Evolutionary conservation across 345 rosid genomes (phyloP).

Genomic region (Cardiospermum halicacabum): DNA sequence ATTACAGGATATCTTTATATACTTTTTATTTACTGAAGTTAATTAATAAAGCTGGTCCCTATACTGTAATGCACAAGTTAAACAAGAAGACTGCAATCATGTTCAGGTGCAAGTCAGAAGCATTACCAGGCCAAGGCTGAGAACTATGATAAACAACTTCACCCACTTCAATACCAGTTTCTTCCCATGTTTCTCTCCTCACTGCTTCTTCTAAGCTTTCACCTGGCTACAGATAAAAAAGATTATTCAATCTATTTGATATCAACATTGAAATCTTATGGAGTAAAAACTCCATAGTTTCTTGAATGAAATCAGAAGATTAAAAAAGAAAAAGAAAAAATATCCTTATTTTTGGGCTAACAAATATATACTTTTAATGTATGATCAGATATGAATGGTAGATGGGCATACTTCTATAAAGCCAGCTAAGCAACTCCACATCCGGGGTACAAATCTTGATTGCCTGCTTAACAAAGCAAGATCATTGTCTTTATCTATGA

Average conservation of each 20-base stretch:
- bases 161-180: slow-evolving; percentile 93
- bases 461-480: slow-evolving; percentile 76
- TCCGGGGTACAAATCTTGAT: slow-evolving; percentile 80
- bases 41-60: neutral
- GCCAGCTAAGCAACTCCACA: slow-evolving; percentile 99
- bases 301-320: neutral
- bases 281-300: neutral
- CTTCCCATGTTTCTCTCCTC: slow-evolving; percentile 94
- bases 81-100: neutral
- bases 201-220: slow-evolving; percentile 99
- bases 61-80: neutral
- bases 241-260: slow-evolving; percentile 7
- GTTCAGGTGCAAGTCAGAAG: neutral
- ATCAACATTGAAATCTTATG: neutral
- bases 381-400: neutral
- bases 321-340: neutral
- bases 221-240: slow-evolving; percentile 62
- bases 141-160: slow-evolving; percentile 90
- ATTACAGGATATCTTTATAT: neutral
- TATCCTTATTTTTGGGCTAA: neutral
- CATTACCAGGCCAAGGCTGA: slow-evolving; percentile 97
- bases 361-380: neutral
- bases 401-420: slow-evolving; percentile 66
- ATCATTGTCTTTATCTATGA: slow-evolving; percentile 82
- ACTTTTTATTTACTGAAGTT: neutral